These are phyloP conservation scores for Luvunga scandens DNA, from an alignment of 345 rosid species.

Conservation along the genomic window DNA sequence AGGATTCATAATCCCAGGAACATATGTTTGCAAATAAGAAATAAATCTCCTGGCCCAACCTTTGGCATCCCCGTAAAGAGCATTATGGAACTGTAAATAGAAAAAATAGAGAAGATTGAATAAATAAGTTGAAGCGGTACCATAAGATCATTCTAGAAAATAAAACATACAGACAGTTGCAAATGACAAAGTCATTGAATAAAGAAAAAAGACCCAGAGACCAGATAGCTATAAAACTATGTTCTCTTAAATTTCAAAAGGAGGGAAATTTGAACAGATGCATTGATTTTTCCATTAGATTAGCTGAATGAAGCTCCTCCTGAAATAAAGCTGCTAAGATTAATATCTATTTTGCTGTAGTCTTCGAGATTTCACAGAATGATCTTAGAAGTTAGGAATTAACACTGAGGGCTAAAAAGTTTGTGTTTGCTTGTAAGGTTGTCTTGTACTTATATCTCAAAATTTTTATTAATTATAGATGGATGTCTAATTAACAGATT, in stretches of 20 bases:
- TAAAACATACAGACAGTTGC: not conserved
- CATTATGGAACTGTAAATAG: constrained; percentile 55
- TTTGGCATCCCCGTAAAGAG: constrained; percentile 75
- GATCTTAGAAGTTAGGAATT: not conserved
- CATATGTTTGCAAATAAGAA: constrained; percentile 29
- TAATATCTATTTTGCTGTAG: not conserved
- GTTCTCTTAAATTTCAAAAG: not conserved
- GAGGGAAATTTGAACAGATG: not conserved
- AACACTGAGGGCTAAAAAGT: not conserved
- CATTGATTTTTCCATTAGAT: not conserved
- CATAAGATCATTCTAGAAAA: not conserved
- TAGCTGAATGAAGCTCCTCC: not conserved
- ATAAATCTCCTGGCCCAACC: constrained; percentile 68
- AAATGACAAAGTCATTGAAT: not conserved
- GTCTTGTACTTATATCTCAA: not conserved
- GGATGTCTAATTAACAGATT: not conserved
- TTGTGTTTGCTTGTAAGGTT: not conserved
- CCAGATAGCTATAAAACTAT: not conserved
- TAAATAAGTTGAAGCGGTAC: not conserved
- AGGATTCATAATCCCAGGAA: constrained; percentile 83
- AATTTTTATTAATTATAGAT: not conserved
- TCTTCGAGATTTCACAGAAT: not conserved
- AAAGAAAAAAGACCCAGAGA: not conserved
- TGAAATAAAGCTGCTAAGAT: not conserved
- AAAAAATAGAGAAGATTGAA: not conserved